These are phyloP conservation scores for Aspergillus melleus DNA, from an alignment of 2,329 filamentous ascomycete species.

Conservation along the genomic window DNA sequence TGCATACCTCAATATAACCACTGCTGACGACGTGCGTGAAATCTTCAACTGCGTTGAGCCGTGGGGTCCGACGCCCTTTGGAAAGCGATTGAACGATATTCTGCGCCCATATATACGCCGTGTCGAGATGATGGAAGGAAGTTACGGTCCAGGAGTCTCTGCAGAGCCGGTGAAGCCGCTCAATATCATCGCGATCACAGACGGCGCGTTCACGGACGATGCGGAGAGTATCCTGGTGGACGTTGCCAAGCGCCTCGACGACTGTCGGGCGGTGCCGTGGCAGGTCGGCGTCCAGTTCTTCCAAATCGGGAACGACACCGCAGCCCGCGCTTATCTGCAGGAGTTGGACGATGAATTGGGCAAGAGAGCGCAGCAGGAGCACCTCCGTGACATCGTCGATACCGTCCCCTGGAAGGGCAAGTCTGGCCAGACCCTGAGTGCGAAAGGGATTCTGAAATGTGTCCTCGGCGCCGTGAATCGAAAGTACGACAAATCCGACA, in stretches of 20 bases:
- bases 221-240: slow-evolving; percentile 68
- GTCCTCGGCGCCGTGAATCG: slow-evolving; percentile 76
- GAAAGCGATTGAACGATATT: slow-evolving; percentile 68
- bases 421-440: slow-evolving; percentile 57
- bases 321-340: slow-evolving; percentile 64
- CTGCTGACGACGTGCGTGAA: slow-evolving; percentile 57
- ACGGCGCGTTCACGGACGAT: slow-evolving; percentile 79
- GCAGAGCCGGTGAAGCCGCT: slow-evolving; percentile 79
- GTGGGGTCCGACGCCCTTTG: slow-evolving; percentile 70
- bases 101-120: slow-evolving; percentile 68
- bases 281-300: slow-evolving; percentile 96
- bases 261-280: slow-evolving; percentile 64
- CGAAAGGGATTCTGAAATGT: slow-evolving; percentile 74
- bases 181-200: slow-evolving; percentile 91
- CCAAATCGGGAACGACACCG: slow-evolving; percentile 76
- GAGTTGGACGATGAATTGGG: slow-evolving; percentile 73
- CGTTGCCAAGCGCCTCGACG: slow-evolving; percentile 65
- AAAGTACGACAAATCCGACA: slow-evolving; percentile 55
- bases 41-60: slow-evolving; percentile 73
- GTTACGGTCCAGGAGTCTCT: slow-evolving; percentile 22
- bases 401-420: slow-evolving; percentile 71
- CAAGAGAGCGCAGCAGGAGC: slow-evolving; percentile 46
- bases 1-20: slow-evolving; percentile 66
- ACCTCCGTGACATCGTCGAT: slow-evolving; percentile 83
- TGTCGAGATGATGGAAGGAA: slow-evolving; percentile 55